Evolutionary conservation across 2,329 filamentous ascomycete species (phyloP), one percentile per base, ranked within the genome.

Genomic region (Monilinia fructicola): DNA sequence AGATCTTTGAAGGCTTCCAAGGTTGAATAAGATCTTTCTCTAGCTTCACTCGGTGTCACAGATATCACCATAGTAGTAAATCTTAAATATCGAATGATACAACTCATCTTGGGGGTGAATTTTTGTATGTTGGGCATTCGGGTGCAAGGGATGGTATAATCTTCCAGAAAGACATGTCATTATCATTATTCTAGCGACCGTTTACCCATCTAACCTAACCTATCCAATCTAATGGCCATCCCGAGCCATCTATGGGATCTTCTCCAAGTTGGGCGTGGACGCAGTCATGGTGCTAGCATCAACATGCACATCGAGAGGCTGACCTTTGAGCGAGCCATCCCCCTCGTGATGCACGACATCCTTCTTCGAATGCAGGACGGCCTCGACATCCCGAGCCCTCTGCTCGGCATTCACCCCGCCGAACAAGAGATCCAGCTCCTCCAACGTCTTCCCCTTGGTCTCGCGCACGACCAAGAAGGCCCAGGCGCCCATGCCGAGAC

Each of bases 371-470:
- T 65, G 68, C 11, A 69, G 35, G 12, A 68, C 67, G 16, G 54
- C 52, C 60, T 69, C 68, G 18, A 69, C 60, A 59, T 69, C 68
- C 11, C 56, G 60, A 48, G 63, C 63, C 46, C 68, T 55, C 23
- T 31, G 40, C 5, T 66, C 64, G 4, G 53, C 67, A 46, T 66
- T 55, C 12, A 68, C 31, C 42, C n/a, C 38, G 12, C 67, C 68
- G 28, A 74, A 74, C 23, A 74, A 38, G 23, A 72, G 69, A 67
- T 74, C 77, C 68, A 80, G 79, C 71, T 89, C 84, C 76, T 91
- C 88, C 56, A 90, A 81, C 0, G 83, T 85, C 23, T 89, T 79
- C 42, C 87, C 87, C 77, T 90, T 89, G 59, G 88, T 90, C 78
- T 90, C 88, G 70, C 87, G 87, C 68, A 90, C 79, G 74, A 85